phyloP scores from a whole-genome alignment of 2,329 filamentous ascomycete genomes.

The Basipetospora chlamydospora region DNA sequence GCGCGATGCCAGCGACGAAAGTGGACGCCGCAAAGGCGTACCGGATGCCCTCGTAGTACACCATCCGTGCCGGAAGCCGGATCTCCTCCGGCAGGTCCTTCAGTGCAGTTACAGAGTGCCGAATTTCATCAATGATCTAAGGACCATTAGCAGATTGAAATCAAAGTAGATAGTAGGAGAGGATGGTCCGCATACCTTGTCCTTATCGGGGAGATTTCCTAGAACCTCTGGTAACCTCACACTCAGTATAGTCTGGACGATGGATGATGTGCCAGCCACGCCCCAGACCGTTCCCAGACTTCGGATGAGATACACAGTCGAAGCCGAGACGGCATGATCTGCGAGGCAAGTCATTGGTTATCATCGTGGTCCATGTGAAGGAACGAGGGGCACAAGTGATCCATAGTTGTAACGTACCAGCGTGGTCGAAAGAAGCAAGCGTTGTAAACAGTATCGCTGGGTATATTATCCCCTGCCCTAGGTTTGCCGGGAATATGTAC shows the following conservation, averaged over 20 bases:
- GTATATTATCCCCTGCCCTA: conserved; percentile 46
- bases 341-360: not conserved
- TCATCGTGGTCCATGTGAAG: too few relatives aligned
- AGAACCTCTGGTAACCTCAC: conserved; percentile 37
- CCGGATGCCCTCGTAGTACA: conserved; percentile 45
- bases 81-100: conserved; percentile 38
- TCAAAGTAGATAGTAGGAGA: not conserved
- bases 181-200: conserved; percentile 28
- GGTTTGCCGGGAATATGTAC: conserved; percentile 41
- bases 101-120: conserved; percentile 44
- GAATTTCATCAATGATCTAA: conserved; percentile 46
- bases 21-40: conserved; percentile 43
- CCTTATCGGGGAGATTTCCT: conserved; percentile 40
- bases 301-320: conserved; percentile 48
- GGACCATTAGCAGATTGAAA: conserved; percentile 3
- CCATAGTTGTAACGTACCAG: conserved; percentile 25
- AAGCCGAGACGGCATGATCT: conserved; percentile 50
- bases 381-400: not conserved
- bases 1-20: conserved; percentile 30
- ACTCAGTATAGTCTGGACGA: conserved; percentile 47
- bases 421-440: conserved; percentile 46
- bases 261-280: conserved; percentile 46
- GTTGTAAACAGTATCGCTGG: conserved; percentile 46
- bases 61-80: conserved; percentile 38
- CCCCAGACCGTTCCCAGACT: conserved; percentile 51